Evolutionary conservation across 371 early-diverging fungal species (phyloP).

Genomic region (Actinomucor elegans): DNA sequence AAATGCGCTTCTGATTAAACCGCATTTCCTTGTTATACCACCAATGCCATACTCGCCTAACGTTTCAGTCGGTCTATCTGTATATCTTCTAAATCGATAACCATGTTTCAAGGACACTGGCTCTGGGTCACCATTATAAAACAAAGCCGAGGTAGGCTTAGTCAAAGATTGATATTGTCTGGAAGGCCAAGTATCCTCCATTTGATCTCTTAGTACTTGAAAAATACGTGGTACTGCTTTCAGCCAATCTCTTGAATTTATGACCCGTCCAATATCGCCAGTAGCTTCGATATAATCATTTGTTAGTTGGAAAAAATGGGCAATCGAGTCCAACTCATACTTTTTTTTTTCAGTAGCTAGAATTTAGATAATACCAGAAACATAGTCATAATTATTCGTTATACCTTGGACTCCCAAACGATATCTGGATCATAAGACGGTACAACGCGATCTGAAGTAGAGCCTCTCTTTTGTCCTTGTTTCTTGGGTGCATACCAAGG

Average conservation of each 20-base stretch:
- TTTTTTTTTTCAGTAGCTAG: slow-evolving; percentile 10
- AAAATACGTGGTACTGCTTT: slow-evolving; percentile 31
- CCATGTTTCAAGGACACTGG: slow-evolving; percentile 25
- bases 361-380: background rate
- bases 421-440: slow-evolving; percentile 33
- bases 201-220: slow-evolving; percentile 32
- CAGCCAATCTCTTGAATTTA: slow-evolving; percentile 28
- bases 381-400: background rate
- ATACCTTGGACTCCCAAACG: slow-evolving; percentile 48
- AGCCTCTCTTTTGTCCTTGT: slow-evolving; percentile 4
- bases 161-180: background rate
- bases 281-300: slow-evolving; percentile 37
- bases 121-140: slow-evolving; percentile 7
- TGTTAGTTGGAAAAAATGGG: slow-evolving; percentile 48
- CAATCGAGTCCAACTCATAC: slow-evolving; percentile 55
- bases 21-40: slow-evolving; percentile 49
- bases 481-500: slow-evolving; percentile 36
- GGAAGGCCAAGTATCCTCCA: slow-evolving; percentile 38
- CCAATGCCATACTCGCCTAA: slow-evolving; percentile 53
- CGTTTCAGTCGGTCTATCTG: slow-evolving; percentile 54
- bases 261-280: slow-evolving; percentile 24
- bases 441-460: slow-evolving; percentile 26
- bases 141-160: background rate
- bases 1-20: slow-evolving; percentile 59
- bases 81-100: slow-evolving; percentile 34